phyloP scores from a whole-genome alignment of 345 rosid genomes.

The Citrus maxima region DNA sequence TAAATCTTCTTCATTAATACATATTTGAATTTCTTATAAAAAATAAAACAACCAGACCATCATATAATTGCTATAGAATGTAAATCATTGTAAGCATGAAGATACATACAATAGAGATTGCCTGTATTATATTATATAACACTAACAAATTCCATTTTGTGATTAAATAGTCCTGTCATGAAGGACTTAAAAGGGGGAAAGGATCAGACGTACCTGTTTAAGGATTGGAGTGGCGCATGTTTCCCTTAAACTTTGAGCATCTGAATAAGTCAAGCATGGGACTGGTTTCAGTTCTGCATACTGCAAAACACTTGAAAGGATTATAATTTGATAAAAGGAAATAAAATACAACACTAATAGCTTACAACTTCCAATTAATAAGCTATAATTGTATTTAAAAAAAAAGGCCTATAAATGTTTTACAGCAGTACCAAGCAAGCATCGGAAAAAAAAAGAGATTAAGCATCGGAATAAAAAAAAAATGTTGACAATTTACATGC shows the following conservation, averaged over 20 bases:
- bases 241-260: slow-evolving; percentile 72
- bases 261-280: slow-evolving; percentile 77
- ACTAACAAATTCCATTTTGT: not conserved
- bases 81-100: not conserved
- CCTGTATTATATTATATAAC: not conserved
- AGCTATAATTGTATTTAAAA: not conserved
- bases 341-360: not conserved
- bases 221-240: slow-evolving; percentile 77
- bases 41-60: too few relatives aligned
- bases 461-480: not conserved
- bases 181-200: not conserved
- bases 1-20: too few relatives aligned
- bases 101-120: too few relatives aligned
- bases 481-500: not conserved
- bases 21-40: too few relatives aligned
- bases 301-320: slow-evolving; percentile 35
- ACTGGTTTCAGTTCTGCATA: slow-evolving; percentile 98
- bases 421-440: not conserved
- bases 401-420: not conserved
- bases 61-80: not conserved
- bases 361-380: not conserved
- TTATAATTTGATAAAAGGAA: not conserved
- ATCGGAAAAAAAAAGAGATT: not conserved
- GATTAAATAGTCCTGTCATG: not conserved
- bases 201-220: slow-evolving; percentile 57